Base-by-base conservation (phyloP, 2,329 filamentous ascomycete genomes). In the Arthroderma sp. region DNA sequence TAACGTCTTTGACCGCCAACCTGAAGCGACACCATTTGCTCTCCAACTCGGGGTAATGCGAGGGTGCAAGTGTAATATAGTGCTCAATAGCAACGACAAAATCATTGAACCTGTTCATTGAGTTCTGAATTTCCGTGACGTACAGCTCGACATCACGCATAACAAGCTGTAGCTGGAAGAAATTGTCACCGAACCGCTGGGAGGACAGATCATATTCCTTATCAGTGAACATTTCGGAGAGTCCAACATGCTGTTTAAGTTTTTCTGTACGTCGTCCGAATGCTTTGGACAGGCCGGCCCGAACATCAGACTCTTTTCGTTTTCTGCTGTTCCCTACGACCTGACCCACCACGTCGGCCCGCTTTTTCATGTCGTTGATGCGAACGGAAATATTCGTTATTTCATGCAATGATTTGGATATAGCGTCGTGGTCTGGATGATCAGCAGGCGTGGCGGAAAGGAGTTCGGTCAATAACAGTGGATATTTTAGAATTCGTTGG, bases 361-460 rank as follows among this genome's bases (percentile, higher is more conserved):
- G 88, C 66, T 89, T 93, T 68, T 95, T 96, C 44, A 87, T 81
- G 60, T 93, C 87, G 66, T 98, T 94, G 62, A 96, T 96, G 38
- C 77, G 72, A 34, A 73, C 68, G 29, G 75, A 74, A 51, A 80
- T 73, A 44, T 69, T 71, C 5, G 72, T 74, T 29, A 78, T 68
- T 49, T 89, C 83, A 43, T 83, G 76, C 22, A 85, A 78, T 6
- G 88, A 82, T 33, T 73, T 74, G 51, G 83, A 78, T 31, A 98
- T 73, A 6, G 75, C 69, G 28, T 72, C 68, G 48, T 81, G 77
- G 61, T 98, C 91, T 0, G 89, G 88, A 58, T 98, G 91, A 50
- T 87, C 81, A 6, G 73, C 64, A 0, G 85, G 81, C 0, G 89
- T 96, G 46, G 81, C 76, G 50, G 87, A 80, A 27, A 93, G 70